Evolutionary conservation across 2,329 filamentous ascomycete genomes (phyloP).

Genomic region (Cordyceps fumosorosea): DNA sequence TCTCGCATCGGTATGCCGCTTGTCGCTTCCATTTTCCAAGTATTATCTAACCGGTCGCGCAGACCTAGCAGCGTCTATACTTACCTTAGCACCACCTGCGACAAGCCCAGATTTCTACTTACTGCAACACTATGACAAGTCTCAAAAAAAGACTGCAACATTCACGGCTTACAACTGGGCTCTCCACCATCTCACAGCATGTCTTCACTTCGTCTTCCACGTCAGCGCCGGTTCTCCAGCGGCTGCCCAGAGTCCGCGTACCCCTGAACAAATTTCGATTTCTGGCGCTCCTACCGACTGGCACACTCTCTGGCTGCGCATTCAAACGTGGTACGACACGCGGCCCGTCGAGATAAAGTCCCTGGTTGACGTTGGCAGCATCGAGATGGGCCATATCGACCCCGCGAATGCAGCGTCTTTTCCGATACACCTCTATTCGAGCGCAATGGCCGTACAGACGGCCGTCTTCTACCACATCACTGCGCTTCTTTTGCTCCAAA

Average conservation of each 20-base stretch:
- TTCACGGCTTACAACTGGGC: not conserved
- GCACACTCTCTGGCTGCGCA: conserved; percentile 16
- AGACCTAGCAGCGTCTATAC: conserved; percentile 17
- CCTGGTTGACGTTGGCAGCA: conserved; percentile 17
- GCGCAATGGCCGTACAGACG: conserved; percentile 17
- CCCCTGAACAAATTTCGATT: not conserved
- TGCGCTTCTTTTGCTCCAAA: conserved; percentile 17
- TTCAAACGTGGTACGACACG: conserved; percentile 16
- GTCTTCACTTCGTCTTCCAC: conserved; percentile 1
- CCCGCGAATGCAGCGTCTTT: conserved; percentile 16
- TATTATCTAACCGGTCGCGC: not conserved
- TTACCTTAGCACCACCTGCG: conserved; percentile 9
- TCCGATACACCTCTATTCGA: conserved; percentile 18
- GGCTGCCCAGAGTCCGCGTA: not conserved
- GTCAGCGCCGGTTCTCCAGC: not conserved
- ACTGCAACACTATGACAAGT: not conserved
- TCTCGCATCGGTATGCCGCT: conserved; percentile 14
- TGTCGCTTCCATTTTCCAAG: not conserved
- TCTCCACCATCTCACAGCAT: not conserved
- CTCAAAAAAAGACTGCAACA: not conserved
- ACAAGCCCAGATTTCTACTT: conserved; percentile 10
- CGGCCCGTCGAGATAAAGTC: conserved; percentile 15
- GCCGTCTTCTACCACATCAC: conserved; percentile 19
- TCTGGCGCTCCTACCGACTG: conserved; percentile 7
- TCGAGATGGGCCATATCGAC: conserved; percentile 18